These are phyloP conservation scores for Breviolum minutum DNA, from an alignment of 73 alveolate species.

Conservation along the genomic window DNA sequence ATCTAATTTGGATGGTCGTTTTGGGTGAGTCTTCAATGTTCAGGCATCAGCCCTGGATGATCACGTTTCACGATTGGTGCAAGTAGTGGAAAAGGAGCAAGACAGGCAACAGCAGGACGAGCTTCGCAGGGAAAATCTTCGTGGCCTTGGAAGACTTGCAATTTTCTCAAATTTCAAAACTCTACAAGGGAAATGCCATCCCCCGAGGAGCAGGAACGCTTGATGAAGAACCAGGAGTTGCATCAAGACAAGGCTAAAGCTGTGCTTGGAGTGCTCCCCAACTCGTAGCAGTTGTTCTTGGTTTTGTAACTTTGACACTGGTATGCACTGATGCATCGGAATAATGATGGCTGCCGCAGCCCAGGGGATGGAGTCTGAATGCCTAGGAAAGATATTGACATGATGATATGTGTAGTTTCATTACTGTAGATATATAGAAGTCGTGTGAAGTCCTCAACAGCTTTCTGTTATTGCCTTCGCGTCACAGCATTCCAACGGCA, in stretches of 20 bases:
- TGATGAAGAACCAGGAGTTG: slow-evolving; percentile 49
- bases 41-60: slow-evolving; percentile 60
- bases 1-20: background rate
- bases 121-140: background rate
- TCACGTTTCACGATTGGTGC: slow-evolving; percentile 41
- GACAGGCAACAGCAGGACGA: slow-evolving; percentile 35
- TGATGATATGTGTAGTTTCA: too few relatives aligned
- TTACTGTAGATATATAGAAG: too few relatives aligned
- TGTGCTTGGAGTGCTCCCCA: too few relatives aligned
- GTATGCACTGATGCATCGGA: too few relatives aligned
- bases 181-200: background rate
- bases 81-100: slow-evolving; percentile 67
- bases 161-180: background rate
- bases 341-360: too few relatives aligned
- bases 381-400: too few relatives aligned
- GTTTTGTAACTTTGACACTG: too few relatives aligned
- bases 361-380: too few relatives aligned
- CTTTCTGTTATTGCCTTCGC: too few relatives aligned
- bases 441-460: too few relatives aligned
- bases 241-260: background rate
- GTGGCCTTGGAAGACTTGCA: background rate
- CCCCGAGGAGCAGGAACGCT: slow-evolving; percentile 11
- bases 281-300: too few relatives aligned
- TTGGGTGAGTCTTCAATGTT: background rate
- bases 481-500: too few relatives aligned